Base-by-base conservation (phyloP, 768 basidiomycete genomes). In the Paxillus rubicundulus region DNA sequence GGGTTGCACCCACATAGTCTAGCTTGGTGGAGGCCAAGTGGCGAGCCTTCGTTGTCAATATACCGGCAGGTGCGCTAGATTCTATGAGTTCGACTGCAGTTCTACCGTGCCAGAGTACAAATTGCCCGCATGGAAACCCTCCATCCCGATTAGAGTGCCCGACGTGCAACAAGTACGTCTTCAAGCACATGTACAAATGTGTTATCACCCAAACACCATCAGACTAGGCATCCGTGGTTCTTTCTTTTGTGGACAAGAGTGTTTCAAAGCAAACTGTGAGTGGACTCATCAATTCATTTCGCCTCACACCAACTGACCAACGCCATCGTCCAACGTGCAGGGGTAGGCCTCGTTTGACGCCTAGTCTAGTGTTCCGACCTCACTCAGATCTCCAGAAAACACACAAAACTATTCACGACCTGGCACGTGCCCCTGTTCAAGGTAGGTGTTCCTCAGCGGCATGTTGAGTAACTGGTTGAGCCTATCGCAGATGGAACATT, bases 201-300 rank as follows among this genome's bases (percentile, higher is more conserved):
- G 9, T 40, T 58, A 45, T 57, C 50, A 61, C 57, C 49, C 46
- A 63, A 50, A 13, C 52, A 40, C 43, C 21, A 53, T 54, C 59
- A 92, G 90, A 67, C 76, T 92, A 32, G 89, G 87, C 47, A 86
- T 93, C 57, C 79, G 77, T 44, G 89, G 90, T 28, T 92, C 90
- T 30, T 89, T 87, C 67, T 98, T 95, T 73, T 98, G 96, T 59
- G 84, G 86, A 21, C 96, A 98, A 70, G 92, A 90, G 46, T 98
- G 96, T 73, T 98, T 98, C 82, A 98, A 97, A 72, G 81, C 85
- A 43, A 87, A 82, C 69, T 98, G 96, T 95, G 69, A 76, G 93
- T 77, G 36, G 6, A 17, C 30, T 9, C 8, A 16, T 10, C 46
- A 5, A 27, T 27, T 18, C 16, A 37, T 20, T 16, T 9, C 20